Evolutionary conservation across 345 rosid genomes (phyloP).

Genomic region (Diplotaxis tenuifolia): DNA sequence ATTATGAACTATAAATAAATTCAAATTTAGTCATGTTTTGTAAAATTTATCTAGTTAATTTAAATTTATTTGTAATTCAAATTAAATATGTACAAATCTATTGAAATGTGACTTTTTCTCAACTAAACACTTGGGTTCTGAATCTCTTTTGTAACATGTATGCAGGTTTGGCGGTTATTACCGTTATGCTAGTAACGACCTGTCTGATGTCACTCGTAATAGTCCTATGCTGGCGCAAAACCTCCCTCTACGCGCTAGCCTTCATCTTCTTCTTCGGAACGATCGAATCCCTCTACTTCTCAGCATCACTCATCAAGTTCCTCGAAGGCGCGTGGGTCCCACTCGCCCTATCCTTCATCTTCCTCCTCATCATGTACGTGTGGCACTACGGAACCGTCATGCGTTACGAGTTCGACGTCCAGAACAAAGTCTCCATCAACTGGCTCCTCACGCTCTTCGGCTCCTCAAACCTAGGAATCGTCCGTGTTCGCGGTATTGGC

Average conservation of each 20-base stretch:
- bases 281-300: conserved; percentile 85
- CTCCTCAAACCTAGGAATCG: conserved; percentile 82
- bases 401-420: conserved; percentile 85
- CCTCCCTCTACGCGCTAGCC: conserved; percentile 54
- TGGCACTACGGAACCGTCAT: conserved; percentile 96
- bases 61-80: neutral
- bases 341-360: conserved; percentile 65
- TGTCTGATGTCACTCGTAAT: conserved; percentile 90
- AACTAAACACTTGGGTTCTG: neutral
- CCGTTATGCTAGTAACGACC: conserved; percentile 95
- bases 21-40: neutral
- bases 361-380: conserved; percentile 67
- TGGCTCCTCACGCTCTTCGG: conserved; percentile 71
- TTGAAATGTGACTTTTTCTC: no score
- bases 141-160: neutral
- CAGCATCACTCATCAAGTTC: conserved; percentile 96
- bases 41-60: neutral
- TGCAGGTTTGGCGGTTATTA: conserved; percentile 95
- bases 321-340: conserved; percentile 99
- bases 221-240: conserved; percentile 88
- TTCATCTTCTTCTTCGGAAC: conserved; percentile 83
- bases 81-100: neutral
- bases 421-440: conserved; percentile 84
- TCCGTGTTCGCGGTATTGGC: conserved; percentile 86
- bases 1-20: no score